Conservation (phyloP, 129 eudicot genomes). For the Chrysanthemum makinoi region DNA sequence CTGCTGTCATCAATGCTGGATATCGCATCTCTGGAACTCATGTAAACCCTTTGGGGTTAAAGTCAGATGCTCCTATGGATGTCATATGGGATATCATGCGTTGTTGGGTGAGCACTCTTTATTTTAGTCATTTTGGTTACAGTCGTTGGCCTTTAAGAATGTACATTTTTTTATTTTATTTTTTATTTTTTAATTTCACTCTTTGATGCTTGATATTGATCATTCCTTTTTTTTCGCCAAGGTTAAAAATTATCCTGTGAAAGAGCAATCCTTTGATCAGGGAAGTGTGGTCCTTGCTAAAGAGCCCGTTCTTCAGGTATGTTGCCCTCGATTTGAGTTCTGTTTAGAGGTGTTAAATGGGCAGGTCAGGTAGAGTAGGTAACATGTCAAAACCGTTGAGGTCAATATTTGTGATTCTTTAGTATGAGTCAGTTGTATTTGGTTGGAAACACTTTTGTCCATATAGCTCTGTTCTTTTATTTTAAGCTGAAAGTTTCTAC, state of each 20-base stretch:
- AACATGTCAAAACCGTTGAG: too few relatives aligned
- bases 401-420: too few relatives aligned
- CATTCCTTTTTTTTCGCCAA: slow-evolving; percentile 8
- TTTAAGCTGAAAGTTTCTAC: neutral
- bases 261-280: slow-evolving; percentile 81
- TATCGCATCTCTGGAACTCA: slow-evolving; percentile 94
- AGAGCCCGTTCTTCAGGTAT: slow-evolving; percentile 86
- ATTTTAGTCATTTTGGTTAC: neutral
- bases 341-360: neutral
- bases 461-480: neutral
- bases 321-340: neutral
- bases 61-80: slow-evolving; percentile 94
- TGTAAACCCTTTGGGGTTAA: slow-evolving; percentile 78
- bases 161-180: neutral
- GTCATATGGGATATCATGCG: slow-evolving; percentile 99
- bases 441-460: neutral
- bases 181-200: too few relatives aligned
- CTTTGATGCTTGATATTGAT: neutral
- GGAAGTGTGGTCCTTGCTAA: slow-evolving; percentile 83
- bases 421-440: too few relatives aligned
- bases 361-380: too few relatives aligned
- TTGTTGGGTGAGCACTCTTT: slow-evolving; percentile 66
- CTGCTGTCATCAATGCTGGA: slow-evolving; percentile 92
- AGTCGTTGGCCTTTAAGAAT: neutral
- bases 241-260: slow-evolving; percentile 92